Evolutionary conservation across 805 yeast genomes (phyloP), one percentile per base, ranked within the genome.

Genomic region (Dipodascus albidus): DNA sequence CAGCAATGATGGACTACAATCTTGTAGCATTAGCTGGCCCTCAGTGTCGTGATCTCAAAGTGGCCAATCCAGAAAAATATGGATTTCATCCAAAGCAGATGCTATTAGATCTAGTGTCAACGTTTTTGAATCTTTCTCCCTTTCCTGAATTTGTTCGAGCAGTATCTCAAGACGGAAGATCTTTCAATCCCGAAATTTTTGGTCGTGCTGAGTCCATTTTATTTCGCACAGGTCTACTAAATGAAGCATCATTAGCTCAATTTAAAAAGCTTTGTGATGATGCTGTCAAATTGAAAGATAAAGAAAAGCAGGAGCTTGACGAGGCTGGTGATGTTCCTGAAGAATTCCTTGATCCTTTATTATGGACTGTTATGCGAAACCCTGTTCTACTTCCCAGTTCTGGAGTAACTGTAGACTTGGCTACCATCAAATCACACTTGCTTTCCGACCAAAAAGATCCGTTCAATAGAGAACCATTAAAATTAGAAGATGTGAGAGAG

Each of bases 401-500:
- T 0, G 84, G 80, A 58, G 80, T 90, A 19, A 80, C 82, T 50
- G 87, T 93, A 61, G 99, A 93, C 67, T 75, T 95, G 64, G 78
- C 93, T 38, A 93, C 97, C 1, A 86, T 93, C 61, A 91, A 89
- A 65, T 87, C 96, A 2, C 99, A 93, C 73, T 73, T 93, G 55
- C 76, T 93, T 67, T 87, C 91, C 71, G 98, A 93, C 70, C 80
- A 96, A 1, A 93, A 96, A 0, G 99, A 93, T 72, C 99, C 99
- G 19, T 93, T 93, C 72, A 93, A 91, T 69, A 82, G 99, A 69
- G 77, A 82, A 72, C 98, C 98, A 3, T 74, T 93, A 62, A 87
- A 80, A 62, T 68, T 91, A 42, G 97, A 91, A 59, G 96, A 93
- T 60, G 96, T 90, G 23, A 68, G 77, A 21, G 95, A 93, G 19